Conservation (phyloP, 306 rosid genomes). For the Dryas alaskensis region DNA sequence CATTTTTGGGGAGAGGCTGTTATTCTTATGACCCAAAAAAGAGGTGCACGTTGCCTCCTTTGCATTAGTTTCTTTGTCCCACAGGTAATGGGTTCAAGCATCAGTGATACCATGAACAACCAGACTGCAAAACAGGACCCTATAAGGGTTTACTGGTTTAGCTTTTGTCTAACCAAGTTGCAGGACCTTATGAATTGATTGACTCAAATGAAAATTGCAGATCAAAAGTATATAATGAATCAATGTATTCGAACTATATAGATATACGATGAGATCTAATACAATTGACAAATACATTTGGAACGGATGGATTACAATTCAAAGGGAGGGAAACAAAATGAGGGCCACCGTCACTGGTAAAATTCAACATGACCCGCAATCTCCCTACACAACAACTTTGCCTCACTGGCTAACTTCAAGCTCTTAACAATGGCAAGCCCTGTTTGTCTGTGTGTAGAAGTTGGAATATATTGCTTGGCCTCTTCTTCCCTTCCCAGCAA, state of each 20-base stretch:
- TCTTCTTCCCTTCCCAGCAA: constrained; percentile 54
- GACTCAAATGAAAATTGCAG: background rate
- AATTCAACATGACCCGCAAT: constrained; percentile 78
- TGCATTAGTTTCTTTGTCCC: background rate
- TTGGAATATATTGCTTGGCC: constrained; percentile 50
- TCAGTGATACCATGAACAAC: background rate
- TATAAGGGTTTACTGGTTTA: background rate
- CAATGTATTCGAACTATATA: background rate
- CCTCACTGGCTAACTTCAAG: constrained; percentile 61
- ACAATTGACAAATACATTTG: constrained; percentile 2
- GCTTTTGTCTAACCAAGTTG: background rate
- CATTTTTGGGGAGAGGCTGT: background rate
- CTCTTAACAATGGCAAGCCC: constrained; percentile 73
- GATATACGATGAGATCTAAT: background rate
- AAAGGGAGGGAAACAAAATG: constrained; percentile 18
- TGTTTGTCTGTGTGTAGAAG: constrained; percentile 68
- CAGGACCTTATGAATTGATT: background rate
- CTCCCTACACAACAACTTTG: constrained; percentile 77
- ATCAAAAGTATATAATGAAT: background rate
- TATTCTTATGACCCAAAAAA: background rate
- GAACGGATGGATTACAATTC: background rate
- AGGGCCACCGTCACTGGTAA: constrained; percentile 34
- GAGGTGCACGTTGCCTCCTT: background rate
- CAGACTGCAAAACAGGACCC: background rate
- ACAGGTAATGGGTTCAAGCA: background rate